These are phyloP conservation scores for Populus davidiana DNA, from an alignment of 345 rosid genomes.

Conservation along the genomic window DNA sequence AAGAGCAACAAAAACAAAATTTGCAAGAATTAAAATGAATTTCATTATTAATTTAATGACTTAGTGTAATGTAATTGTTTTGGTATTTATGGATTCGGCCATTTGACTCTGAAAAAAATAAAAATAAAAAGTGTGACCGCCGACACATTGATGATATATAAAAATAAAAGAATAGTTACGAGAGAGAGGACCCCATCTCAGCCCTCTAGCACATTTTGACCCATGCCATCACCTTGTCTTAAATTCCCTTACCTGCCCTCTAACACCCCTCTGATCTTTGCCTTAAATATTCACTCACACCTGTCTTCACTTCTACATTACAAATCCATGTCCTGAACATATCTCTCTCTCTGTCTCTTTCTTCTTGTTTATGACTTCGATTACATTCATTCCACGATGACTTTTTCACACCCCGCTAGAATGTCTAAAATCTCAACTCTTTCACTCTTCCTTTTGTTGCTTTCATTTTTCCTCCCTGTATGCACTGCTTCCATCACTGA, in stretches of 20 bases:
- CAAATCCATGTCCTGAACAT: too few relatives aligned
- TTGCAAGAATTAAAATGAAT: not conserved
- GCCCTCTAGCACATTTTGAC: not conserved
- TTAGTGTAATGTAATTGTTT: not conserved
- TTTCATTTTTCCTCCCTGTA: not conserved
- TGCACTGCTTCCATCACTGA: not conserved
- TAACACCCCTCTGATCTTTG: not conserved
- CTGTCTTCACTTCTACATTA: not conserved
- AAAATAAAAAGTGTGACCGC: not conserved
- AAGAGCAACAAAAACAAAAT: too few relatives aligned
- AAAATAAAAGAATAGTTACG: too few relatives aligned
- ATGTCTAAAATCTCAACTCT: slow-evolving; percentile 1
- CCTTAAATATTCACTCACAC: slow-evolving; percentile 10
- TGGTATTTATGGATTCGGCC: not conserved
- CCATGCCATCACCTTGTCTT: not conserved
- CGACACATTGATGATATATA: not conserved
- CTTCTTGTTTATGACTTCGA: not conserved
- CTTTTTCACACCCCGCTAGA: not conserved
- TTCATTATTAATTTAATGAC: not conserved
- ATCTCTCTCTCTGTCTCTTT: not conserved
- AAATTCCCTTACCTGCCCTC: slow-evolving; percentile 16
- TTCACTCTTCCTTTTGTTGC: not conserved
- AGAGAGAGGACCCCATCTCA: not conserved
- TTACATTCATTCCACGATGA: not conserved
- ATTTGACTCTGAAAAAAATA: not conserved